A percentile compares a stretch with the other conserved stretches of the same genome.
Evolutionary conservation across 1,139 yeast genomes (phyloP).

Genomic region (Magnusiomyces ingens): DNA sequence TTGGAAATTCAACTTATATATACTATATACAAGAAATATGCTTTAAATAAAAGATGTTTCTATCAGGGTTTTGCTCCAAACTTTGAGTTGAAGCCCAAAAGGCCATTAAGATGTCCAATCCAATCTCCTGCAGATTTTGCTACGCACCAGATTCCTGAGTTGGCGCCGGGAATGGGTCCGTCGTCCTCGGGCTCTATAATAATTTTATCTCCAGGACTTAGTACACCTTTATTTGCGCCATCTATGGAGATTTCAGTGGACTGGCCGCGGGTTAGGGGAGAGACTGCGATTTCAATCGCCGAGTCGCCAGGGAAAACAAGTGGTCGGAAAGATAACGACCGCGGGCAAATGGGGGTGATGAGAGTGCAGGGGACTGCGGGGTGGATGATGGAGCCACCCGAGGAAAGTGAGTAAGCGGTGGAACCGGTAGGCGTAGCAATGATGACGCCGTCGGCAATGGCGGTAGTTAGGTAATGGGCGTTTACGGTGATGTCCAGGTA

Average conservation of each 20-base stretch:
- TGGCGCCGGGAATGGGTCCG: slow-evolving; percentile 20
- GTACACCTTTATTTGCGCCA: slow-evolving; percentile 65
- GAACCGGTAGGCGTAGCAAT: slow-evolving; percentile 92
- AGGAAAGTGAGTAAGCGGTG: slow-evolving; percentile 82
- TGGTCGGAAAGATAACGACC: slow-evolving; percentile 84
- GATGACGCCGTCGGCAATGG: slow-evolving; percentile 86
- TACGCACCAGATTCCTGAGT: slow-evolving; percentile 81
- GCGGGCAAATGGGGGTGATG: slow-evolving; percentile 89
- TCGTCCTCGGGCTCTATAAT: slow-evolving; percentile 42
- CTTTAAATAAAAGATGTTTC: too few species aligned
- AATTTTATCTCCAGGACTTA: slow-evolving; percentile 72
- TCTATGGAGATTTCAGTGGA: slow-evolving; percentile 54
- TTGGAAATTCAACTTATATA: not conserved
- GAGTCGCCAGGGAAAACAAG: slow-evolving; percentile 68
- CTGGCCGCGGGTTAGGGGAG: slow-evolving; percentile 33
- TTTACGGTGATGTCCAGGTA: slow-evolving; percentile 76
- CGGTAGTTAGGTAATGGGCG: slow-evolving; percentile 75
- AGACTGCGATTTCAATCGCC: slow-evolving; percentile 57
- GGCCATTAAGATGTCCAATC: slow-evolving; percentile 81
- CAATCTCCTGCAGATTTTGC: slow-evolving; percentile 80
- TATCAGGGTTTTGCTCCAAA: slow-evolving; percentile 40
- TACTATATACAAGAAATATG: too few species aligned
- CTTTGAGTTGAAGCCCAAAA: slow-evolving; percentile 80
- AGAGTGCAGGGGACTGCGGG: slow-evolving; percentile 80
- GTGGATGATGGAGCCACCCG: slow-evolving; percentile 91